A percentile compares a stretch with the other conserved stretches of the same genome.
phyloP scores from a whole-genome alignment of 768 basidiomycete genomes.

The Russula sp. region DNA sequence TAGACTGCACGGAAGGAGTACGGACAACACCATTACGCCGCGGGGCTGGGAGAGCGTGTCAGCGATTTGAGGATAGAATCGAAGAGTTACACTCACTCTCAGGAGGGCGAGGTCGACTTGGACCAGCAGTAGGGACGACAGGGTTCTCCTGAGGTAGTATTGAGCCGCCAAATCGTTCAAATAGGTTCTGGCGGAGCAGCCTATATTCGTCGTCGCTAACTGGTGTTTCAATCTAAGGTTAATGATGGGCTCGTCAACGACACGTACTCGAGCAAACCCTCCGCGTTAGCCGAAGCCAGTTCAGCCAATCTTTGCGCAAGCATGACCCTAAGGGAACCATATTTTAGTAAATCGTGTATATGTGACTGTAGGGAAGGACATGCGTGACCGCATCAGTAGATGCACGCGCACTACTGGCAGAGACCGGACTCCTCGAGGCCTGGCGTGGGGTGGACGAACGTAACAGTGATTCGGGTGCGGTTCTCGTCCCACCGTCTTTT shows the following conservation, averaged over 20 bases:
- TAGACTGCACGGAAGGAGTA: conserved; percentile 32
- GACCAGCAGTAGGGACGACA: conserved; percentile 48
- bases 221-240: conserved; percentile 1
- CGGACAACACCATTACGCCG: conserved; percentile 24
- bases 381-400: conserved; percentile 22
- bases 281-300: conserved; percentile 70
- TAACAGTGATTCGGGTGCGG: conserved; percentile 22
- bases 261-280: conserved; percentile 70
- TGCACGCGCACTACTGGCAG: conserved; percentile 6
- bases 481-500: conserved; percentile 5
- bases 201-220: conserved; percentile 82
- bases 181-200: conserved; percentile 74
- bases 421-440: background rate
- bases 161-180: conserved; percentile 66
- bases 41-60: conserved; percentile 25
- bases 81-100: background rate
- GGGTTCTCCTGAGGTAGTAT: conserved; percentile 57
- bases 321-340: conserved; percentile 46
- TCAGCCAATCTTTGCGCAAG: conserved; percentile 79
- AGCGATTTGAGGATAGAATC: background rate
- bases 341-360: conserved; percentile 19
- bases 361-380: conserved; percentile 16
- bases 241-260: conserved; percentile 1
- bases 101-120: conserved; percentile 10
- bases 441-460: conserved; percentile 5